Conservation (phyloP, 139 green algal genomes). For the Haematococcus sp. region DNA sequence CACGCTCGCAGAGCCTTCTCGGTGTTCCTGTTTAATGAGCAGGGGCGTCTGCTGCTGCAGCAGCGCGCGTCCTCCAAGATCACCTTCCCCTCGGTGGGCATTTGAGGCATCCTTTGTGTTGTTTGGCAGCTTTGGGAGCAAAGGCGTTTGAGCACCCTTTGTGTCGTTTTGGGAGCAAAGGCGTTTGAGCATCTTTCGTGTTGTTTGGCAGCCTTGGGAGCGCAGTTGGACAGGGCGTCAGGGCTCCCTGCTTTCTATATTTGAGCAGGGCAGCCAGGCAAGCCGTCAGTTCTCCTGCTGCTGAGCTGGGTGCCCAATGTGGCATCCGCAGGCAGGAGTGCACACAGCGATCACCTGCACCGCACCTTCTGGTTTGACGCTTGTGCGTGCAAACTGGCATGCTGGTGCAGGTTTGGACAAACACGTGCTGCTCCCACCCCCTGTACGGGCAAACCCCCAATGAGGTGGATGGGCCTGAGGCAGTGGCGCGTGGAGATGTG, state of each 20-base stretch:
- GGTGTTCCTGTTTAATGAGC: conserved; percentile 93
- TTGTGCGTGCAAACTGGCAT: background rate
- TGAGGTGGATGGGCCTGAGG: conserved; percentile 57
- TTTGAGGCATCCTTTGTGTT: background rate
- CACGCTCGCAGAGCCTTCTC: conserved; percentile 81
- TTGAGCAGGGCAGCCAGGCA: too few relatives aligned
- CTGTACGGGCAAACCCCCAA: conserved; percentile 75
- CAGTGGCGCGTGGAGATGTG: conserved; percentile 28
- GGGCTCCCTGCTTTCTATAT: too few relatives aligned
- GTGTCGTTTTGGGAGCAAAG: background rate
- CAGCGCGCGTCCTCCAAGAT: conserved; percentile 86
- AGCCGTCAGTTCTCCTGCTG: too few relatives aligned
- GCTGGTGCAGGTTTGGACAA: conserved; percentile 82
- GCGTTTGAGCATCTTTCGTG: background rate
- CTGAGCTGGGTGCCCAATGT: too few relatives aligned
- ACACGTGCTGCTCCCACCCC: conserved; percentile 96
- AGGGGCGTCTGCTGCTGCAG: conserved; percentile 89
- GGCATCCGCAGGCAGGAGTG: too few relatives aligned
- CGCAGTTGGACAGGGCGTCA: background rate
- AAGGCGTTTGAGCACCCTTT: too few relatives aligned
- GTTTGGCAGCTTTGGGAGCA: background rate
- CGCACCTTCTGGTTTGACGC: background rate
- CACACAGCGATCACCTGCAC: too few relatives aligned
- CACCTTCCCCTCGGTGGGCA: conserved; percentile 78
- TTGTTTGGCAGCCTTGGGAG: background rate